phyloP scores from a whole-genome alignment of 805 yeast genomes.

The Wickerhamomyces alni region DNA sequence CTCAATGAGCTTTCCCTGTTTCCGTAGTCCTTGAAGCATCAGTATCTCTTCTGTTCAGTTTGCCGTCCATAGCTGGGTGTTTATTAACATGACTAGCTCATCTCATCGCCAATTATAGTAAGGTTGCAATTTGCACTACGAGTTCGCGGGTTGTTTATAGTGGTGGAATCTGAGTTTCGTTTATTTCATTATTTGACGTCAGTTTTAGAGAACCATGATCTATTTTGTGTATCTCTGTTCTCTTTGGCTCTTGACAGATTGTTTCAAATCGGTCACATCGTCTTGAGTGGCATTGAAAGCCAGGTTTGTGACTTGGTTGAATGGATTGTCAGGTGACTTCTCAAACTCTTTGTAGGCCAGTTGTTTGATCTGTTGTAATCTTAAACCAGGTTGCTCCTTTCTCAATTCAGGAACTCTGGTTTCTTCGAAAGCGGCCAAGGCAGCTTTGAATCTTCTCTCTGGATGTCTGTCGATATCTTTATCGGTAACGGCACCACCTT shows the following conservation, averaged over 20 bases:
- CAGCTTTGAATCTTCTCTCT: conserved; percentile 83
- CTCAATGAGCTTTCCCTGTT: too few species aligned
- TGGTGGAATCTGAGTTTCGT: too few species aligned
- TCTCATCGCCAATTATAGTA: too few species aligned
- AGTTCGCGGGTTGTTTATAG: too few species aligned
- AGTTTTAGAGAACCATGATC: too few species aligned
- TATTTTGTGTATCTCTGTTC: conserved; percentile 27
- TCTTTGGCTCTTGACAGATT: conserved; percentile 42
- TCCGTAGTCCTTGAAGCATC: too few species aligned
- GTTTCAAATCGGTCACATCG: conserved; percentile 42
- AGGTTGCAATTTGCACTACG: too few species aligned
- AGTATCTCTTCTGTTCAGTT: too few species aligned
- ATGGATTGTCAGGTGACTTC: conserved; percentile 75
- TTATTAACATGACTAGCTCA: too few species aligned
- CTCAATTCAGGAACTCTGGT: conserved; percentile 64
- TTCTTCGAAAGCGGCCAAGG: conserved; percentile 65
- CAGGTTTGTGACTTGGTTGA: conserved; percentile 64
- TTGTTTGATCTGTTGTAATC: conserved; percentile 74
- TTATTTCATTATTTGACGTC: neutral
- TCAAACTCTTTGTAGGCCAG: conserved; percentile 73
- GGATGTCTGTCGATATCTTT: conserved; percentile 82
- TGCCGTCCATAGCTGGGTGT: too few species aligned
- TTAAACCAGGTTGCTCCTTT: conserved; percentile 73
- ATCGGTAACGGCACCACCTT: conserved; percentile 46
- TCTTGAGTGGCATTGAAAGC: conserved; percentile 53